Evolutionary conservation across 768 basidiomycete genomes (phyloP), one percentile per base, ranked within the genome.

Genomic region (Gymnopilus junonius): DNA sequence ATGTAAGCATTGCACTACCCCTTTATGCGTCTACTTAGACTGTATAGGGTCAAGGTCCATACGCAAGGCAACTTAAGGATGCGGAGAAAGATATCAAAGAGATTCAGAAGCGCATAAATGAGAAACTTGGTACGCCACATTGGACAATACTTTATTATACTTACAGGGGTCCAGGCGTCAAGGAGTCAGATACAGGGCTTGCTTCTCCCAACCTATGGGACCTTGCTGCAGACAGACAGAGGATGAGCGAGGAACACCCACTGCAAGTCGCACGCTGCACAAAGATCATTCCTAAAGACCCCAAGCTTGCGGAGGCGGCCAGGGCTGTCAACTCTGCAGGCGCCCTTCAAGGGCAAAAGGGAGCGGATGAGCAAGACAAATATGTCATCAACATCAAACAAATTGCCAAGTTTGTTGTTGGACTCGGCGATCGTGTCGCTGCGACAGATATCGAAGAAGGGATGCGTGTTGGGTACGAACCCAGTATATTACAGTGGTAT

Each of bases 301-400:
- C 85, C 4, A 86, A 85, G 61, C 85, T 88, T 31, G 93, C 92
- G 8, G 91, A 90, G 67, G 87, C 88, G 17, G 93, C 94, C 12
- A 87, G 85, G 58, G 83, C 91, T 5, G 86, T 94, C 60, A 94
- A 95, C 64, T 87, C 92, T 3, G 79, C 83, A 14, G 92, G 93
- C 60, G 92, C 88, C 10, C 75, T 81, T 4, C 92, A 94, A 76
- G 92, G 95, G 3, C 91, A 94, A 80, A 97, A 97, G 76, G 95
- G 96, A 66, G 97, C 97, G 20, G 97, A 99, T 73, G 97, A 99
- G 75, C 95, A 97, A 71, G 97, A 99, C 80, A 96, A 98, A 79
- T 99, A 99, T 77, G 94, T 99, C 70, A 99, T 99, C 77, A 97
- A 97, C 75, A 96, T 99, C 78, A 97, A 98, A 76, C 97, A 99